Conservation (phyloP, 225 moss, liverwort and hornwort species). For the Physcomitrium patens region DNA sequence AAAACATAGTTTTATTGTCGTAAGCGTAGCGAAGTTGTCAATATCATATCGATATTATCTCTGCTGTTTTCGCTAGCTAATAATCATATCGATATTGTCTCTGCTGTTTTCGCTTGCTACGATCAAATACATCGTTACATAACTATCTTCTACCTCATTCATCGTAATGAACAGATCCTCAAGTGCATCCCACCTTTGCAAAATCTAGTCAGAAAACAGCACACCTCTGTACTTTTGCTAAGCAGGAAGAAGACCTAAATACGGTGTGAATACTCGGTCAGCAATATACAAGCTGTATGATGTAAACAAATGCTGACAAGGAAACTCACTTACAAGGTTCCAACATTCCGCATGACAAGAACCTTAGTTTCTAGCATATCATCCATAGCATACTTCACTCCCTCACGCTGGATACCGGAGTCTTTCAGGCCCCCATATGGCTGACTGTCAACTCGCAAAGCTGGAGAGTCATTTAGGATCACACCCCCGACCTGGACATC, state of each 20-base stretch:
- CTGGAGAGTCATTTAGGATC: constrained; percentile 82
- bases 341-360: constrained; percentile 84
- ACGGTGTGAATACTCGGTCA: constrained; percentile 3
- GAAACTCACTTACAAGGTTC: constrained; percentile 43
- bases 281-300: neutral
- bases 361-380: constrained; percentile 91
- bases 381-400: constrained; percentile 94
- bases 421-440: constrained; percentile 94
- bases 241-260: neutral
- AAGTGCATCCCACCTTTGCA: neutral
- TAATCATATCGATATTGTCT: too few relatives aligned
- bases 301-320: neutral
- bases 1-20: too few relatives aligned
- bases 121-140: neutral
- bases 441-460: constrained; percentile 80
- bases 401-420: constrained; percentile 89
- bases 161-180: constrained; percentile 34
- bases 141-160: neutral
- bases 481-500: constrained; percentile 79
- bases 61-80: too few relatives aligned
- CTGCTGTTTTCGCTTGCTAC: too few relatives aligned
- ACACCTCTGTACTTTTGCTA: neutral
- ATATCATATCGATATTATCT: too few relatives aligned
- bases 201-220: neutral
- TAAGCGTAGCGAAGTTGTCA: too few relatives aligned